phyloP scores from a whole-genome alignment of 306 rosid species.

The Ceratonia siliqua region DNA sequence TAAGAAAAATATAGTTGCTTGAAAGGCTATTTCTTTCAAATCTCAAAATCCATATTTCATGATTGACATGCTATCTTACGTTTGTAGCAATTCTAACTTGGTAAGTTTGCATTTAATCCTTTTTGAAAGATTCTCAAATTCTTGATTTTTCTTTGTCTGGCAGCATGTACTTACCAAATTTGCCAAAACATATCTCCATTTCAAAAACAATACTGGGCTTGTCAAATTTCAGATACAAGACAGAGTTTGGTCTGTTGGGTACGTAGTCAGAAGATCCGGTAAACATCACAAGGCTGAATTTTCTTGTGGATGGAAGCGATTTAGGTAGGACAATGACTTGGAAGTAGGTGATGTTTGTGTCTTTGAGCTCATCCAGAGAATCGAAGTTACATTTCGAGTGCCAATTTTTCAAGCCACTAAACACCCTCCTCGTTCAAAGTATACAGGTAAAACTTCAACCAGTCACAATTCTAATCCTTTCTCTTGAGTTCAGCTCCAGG shows the following conservation, averaged over 20 bases:
- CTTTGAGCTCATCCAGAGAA: conserved; percentile 3
- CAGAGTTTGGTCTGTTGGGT: conserved; percentile 25
- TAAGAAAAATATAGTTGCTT: not conserved
- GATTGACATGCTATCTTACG: not conserved
- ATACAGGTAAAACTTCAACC: not conserved
- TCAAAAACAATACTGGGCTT: not conserved
- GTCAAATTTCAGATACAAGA: conserved; percentile 8
- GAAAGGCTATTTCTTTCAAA: not conserved
- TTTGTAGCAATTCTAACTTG: not conserved
- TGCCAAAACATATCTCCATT: not conserved
- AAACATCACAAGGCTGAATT: not conserved
- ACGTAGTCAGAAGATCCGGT: not conserved
- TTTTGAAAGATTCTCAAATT: too few relatives aligned
- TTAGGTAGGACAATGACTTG: conserved; percentile 31
- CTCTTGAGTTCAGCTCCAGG: not conserved
- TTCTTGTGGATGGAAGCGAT: conserved; percentile 44
- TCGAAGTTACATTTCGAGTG: not conserved
- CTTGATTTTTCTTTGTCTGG: not conserved
- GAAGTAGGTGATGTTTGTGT: conserved; percentile 26
- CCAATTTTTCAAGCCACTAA: not conserved
- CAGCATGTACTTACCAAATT: not conserved
- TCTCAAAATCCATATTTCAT: not conserved
- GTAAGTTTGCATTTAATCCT: not conserved
- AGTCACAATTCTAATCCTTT: not conserved
- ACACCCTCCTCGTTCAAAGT: not conserved